Evolutionary conservation across 2,329 filamentous ascomycete genomes (phyloP), one percentile per base, ranked within the genome.

Genomic region (Scytalidium sp.): DNA sequence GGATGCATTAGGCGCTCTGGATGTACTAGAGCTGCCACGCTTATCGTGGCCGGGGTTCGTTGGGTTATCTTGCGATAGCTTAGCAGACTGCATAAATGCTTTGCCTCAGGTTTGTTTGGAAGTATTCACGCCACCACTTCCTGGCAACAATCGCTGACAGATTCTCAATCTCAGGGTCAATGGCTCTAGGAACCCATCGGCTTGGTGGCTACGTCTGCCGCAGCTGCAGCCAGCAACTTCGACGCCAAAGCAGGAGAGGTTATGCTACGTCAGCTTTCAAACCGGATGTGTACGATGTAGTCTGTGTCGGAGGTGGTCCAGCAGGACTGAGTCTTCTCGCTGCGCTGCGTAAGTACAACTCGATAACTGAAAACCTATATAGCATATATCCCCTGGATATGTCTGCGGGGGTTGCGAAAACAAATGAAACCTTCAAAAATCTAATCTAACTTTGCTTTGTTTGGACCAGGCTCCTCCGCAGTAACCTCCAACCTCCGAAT

Each of bases 281-380:
- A 32, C 56, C 59, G 23, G 62, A 64, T 3, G 53, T 66, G 17
- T 67, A 63, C 47, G 64, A 67, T 59, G 59, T 67, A 6, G 64
- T 67, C 19, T 67, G 65, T 43, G 61, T 67, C 39, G 65, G 65
- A 27, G 65, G 65, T 20, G 65, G 65, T 40, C 64, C 64, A 20
- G 65, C 91, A 41, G 93, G 93, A 49, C 76, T 99, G 50, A 95
- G 90, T 62, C 79, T 95, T 25, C 72, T 92, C 49, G 81, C 88
- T 52, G 87, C 88, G 58, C 76, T 94, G 41, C 85, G 88, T 92
- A 77, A 59, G 78, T 67, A 39, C 20, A 43, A n/a, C 40, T 17
- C 17, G 8, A 15, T 41, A 15, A 41, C 39, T n/a, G n/a, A 17
- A 45, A 47, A 11, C 29, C 20, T 5, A 49, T 50, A n/a, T n/a